These are phyloP conservation scores for Kuraishia piskuri DNA, from an alignment of 805 yeast genomes.

Conservation along the genomic window DNA sequence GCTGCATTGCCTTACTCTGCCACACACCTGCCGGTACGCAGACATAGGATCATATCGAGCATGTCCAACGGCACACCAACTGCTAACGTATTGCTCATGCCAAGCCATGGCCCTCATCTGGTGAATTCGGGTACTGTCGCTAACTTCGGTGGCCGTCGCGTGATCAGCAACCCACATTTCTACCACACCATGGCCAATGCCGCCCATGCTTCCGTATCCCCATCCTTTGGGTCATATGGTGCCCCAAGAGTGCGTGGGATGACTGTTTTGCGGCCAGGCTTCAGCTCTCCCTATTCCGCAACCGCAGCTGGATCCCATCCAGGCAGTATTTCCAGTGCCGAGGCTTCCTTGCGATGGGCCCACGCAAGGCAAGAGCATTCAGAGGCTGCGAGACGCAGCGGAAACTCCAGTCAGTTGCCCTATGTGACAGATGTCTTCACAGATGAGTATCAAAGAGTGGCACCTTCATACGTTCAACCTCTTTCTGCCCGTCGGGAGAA, in stretches of 20 bases:
- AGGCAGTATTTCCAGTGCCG: background rate
- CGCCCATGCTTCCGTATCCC: background rate
- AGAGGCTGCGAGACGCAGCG: background rate
- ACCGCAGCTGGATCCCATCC: background rate
- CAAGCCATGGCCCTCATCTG: background rate
- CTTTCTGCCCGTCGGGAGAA: conserved; percentile 3
- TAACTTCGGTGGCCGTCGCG: background rate
- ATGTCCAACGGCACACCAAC: background rate
- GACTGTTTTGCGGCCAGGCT: background rate
- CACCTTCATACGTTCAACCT: conserved; percentile 3
- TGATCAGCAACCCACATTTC: background rate
- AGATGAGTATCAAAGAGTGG: conserved; percentile 1
- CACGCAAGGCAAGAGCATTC: background rate
- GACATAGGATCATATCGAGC: background rate
- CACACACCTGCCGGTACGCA: background rate
- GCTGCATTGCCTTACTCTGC: background rate
- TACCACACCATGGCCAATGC: background rate
- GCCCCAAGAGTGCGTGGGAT: background rate
- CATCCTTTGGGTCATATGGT: background rate
- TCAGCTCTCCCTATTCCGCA: background rate
- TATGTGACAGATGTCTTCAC: conserved; percentile 3
- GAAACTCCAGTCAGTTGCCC: background rate
- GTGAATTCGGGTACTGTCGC: background rate
- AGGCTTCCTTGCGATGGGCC: background rate
- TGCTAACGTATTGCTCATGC: background rate